phyloP scores from a whole-genome alignment of 176 grass and related monocot genomes.

The Carex scoparia region DNA sequence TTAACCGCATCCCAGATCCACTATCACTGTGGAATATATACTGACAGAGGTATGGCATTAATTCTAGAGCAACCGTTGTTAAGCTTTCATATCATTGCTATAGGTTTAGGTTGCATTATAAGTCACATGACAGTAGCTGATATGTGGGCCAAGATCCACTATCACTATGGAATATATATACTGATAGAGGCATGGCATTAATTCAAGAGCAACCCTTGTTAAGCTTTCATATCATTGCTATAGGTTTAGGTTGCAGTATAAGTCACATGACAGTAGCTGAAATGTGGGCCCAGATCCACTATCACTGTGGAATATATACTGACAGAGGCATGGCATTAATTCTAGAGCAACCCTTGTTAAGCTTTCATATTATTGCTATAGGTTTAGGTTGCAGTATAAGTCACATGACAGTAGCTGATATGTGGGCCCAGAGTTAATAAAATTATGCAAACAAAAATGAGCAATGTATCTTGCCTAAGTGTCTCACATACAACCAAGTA shows the following conservation, averaged over 20 bases:
- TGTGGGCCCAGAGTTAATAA: neutral
- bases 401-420: neutral
- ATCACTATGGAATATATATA: neutral
- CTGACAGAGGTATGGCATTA: neutral
- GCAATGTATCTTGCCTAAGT: neutral
- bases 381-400: neutral
- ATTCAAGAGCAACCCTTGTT: neutral
- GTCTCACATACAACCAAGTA: slow-evolving; percentile 76
- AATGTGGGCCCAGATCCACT: too few relatives aligned
- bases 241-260: too few relatives aligned
- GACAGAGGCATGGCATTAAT: neutral
- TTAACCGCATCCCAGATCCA: too few relatives aligned
- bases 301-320: neutral
- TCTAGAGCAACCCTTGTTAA: neutral
- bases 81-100: neutral
- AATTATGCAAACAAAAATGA: neutral
- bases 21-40: neutral
- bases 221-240: neutral
- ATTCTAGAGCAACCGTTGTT: neutral
- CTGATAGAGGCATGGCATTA: neutral
- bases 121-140: too few relatives aligned
- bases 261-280: too few relatives aligned
- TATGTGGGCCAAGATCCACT: too few relatives aligned
- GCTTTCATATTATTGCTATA: neutral
- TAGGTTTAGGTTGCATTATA: too few relatives aligned